Base-by-base conservation (phyloP, 257 asterid species). In the Lithospermum erythrorhizon region DNA sequence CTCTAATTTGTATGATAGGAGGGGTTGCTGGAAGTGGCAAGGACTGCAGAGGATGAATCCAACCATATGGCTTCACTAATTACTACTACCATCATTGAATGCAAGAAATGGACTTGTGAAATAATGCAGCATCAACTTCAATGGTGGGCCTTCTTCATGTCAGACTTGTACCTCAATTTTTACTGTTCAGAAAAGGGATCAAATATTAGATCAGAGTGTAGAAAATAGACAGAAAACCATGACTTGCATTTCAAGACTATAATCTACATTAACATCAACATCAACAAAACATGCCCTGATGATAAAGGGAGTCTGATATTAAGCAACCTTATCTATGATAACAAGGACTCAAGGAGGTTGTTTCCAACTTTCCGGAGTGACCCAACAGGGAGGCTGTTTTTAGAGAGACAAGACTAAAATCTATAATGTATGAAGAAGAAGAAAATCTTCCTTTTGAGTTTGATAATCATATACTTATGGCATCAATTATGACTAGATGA, bases 101-200 rank as follows among this genome's bases (percentile, higher is more conserved):
- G 64, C 61, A 58, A 71, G 72, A 66, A 64, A 72, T 74, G 69
- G 62, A 79, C 83, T 80, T 75, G 86, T 83, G 84, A 75, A 74
- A 64, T 70, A 66, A 76, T 66, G 78, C 59, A 76, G 74, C 81
- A 62, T 81, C 85, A n/a, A 77, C 86, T 78, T 73, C 68, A 63
- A 76, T 30, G n/a, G 96, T 82, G 96, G 96, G 95, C 83, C 94
- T 68, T 64, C 72, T 66, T 68, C 45, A 35, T 35, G 45, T 35
- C 45, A 35, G 45, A 35, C 7, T 10, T 35, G 45, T 8, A 35
- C 45, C 45, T 35, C 9, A 35, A 6, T 78, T 71, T 57, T 66
- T 54, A 63, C 74, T 70, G 70, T 71, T 68, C 79, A 77, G 32
- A 57, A 61, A 41, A 57, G 63, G 68, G 45, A 35, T 35, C 45